Percentiles rank a stretch among this genome's conserved stretches.
Conservation (phyloP, 1,139 yeast species). For the Suhomyces terraborum region DNA sequence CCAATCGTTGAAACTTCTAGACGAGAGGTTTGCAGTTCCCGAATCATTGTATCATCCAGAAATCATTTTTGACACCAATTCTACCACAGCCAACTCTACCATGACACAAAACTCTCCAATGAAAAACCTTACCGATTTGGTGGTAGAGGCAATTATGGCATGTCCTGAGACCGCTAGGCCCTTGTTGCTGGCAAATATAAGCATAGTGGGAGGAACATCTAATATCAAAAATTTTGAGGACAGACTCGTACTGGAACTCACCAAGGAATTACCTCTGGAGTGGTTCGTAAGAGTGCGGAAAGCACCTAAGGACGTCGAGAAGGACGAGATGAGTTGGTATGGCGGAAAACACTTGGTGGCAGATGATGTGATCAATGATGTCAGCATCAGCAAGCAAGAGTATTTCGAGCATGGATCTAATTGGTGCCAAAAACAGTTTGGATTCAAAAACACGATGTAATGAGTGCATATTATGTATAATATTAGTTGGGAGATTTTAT, state of each 20-base stretch:
- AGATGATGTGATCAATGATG: constrained; percentile 53
- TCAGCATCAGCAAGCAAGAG: constrained; percentile 71
- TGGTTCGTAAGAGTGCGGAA: constrained; percentile 58
- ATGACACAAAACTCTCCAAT: constrained; percentile 58
- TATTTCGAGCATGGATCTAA: constrained; percentile 85
- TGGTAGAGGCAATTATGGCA: constrained; percentile 66
- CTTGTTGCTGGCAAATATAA: constrained; percentile 75
- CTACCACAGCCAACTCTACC: constrained; percentile 29
- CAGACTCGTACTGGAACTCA: constrained; percentile 61
- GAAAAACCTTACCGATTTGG: constrained; percentile 70
- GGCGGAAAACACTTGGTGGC: constrained; percentile 53
- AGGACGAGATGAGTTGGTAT: constrained; percentile 40
- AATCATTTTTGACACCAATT: constrained; percentile 48
- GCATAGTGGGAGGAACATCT: constrained; percentile 81
- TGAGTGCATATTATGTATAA: constrained; percentile 4
- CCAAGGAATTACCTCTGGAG: constrained; percentile 66
- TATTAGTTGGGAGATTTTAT: background rate
- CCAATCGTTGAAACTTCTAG: constrained; percentile 69
- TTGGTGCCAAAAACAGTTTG: constrained; percentile 77
- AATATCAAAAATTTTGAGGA: constrained; percentile 66
- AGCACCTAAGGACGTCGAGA: constrained; percentile 16
- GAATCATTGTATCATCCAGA: constrained; percentile 88
- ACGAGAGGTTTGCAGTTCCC: constrained; percentile 86
- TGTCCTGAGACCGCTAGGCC: constrained; percentile 80
- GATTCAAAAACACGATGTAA: constrained; percentile 47